Evolutionary conservation across 768 basidiomycete genomes (phyloP).

Genomic region (Hygrophorus pudorinus): DNA sequence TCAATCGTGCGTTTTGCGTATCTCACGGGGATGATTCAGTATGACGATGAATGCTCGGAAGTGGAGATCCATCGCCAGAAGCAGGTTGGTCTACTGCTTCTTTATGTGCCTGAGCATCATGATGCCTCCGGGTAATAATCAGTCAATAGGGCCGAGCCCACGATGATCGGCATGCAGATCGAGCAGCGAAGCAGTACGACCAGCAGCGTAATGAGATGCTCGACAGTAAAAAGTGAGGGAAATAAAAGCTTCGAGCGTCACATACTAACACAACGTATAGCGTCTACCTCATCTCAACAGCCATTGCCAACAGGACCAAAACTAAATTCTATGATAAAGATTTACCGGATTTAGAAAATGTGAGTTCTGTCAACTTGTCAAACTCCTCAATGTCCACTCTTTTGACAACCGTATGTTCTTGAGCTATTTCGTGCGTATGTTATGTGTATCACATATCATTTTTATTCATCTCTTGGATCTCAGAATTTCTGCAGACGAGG

Average conservation of each 20-base stretch:
- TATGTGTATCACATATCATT: conserved; percentile 5
- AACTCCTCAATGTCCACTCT: conserved; percentile 7
- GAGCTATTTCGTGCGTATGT: conserved; percentile 61
- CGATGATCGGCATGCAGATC: conserved; percentile 70
- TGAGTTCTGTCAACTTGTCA: conserved; percentile 29
- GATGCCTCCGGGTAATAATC: too few species aligned
- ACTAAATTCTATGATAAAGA: conserved; percentile 63
- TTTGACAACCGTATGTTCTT: conserved; percentile 5
- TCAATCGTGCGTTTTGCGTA: not conserved
- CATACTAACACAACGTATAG: conserved; percentile 23
- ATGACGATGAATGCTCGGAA: conserved; percentile 70
- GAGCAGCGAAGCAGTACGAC: conserved; percentile 63
- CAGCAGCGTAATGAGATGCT: conserved; percentile 71
- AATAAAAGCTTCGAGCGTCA: not conserved
- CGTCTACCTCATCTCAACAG: conserved; percentile 60
- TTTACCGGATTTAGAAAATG: conserved; percentile 62
- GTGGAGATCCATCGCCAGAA: conserved; percentile 69
- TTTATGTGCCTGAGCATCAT: too few species aligned
- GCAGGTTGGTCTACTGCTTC: too few species aligned
- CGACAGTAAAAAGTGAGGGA: conserved; percentile 68
- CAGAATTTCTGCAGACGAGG: conserved; percentile 63
- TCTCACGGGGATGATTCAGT: conserved; percentile 31
- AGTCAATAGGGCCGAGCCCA: conserved; percentile 44
- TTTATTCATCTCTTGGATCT: not conserved
- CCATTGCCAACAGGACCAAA: conserved; percentile 60